Evolutionary conservation across 805 yeast genomes (phyloP).

Genomic region (Ogataea parapolymorpha): DNA sequence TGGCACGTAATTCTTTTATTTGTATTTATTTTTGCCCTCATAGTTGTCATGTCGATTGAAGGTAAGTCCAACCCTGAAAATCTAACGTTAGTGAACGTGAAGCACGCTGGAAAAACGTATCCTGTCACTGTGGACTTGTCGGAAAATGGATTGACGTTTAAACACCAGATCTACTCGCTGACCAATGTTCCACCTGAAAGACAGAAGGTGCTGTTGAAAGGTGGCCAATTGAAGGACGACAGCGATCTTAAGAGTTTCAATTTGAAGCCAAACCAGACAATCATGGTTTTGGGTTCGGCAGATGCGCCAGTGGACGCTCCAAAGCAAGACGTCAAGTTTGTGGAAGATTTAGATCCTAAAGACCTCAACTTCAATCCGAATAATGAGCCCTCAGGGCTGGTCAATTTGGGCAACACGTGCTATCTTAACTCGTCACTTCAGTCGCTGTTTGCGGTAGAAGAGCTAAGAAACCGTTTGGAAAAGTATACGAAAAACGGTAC

Average conservation of each 20-base stretch:
- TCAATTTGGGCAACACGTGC: conserved; percentile 74
- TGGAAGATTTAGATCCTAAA: conserved; percentile 55
- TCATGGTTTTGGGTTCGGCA: conserved; percentile 89
- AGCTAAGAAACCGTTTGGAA: conserved; percentile 35
- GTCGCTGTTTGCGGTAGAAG: conserved; percentile 46
- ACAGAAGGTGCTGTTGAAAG: conserved; percentile 86
- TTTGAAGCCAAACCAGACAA: conserved; percentile 59
- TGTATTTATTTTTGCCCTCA: conserved; percentile 9
- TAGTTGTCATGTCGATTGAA: conserved; percentile 3
- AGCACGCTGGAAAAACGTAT: conserved; percentile 67
- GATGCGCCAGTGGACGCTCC: conserved; percentile 42
- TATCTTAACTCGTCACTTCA: conserved; percentile 71
- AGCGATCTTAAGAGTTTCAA: conserved; percentile 45
- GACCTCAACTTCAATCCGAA: conserved; percentile 21
- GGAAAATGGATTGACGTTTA: conserved; percentile 61
- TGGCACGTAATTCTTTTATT: conserved; percentile 1
- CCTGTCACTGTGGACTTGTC: conserved; percentile 51
- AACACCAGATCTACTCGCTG: conserved; percentile 61
- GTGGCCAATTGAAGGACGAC: conserved; percentile 82
- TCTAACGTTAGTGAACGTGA: conserved; percentile 39
- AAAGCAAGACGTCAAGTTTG: conserved; percentile 50
- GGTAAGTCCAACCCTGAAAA: neutral
- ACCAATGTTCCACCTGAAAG: conserved; percentile 86
- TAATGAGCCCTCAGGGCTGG: conserved; percentile 60
- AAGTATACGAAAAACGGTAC: conserved; percentile 20